Evolutionary conservation across 1,139 yeast genomes (phyloP).

Genomic region (Candida anutae): DNA sequence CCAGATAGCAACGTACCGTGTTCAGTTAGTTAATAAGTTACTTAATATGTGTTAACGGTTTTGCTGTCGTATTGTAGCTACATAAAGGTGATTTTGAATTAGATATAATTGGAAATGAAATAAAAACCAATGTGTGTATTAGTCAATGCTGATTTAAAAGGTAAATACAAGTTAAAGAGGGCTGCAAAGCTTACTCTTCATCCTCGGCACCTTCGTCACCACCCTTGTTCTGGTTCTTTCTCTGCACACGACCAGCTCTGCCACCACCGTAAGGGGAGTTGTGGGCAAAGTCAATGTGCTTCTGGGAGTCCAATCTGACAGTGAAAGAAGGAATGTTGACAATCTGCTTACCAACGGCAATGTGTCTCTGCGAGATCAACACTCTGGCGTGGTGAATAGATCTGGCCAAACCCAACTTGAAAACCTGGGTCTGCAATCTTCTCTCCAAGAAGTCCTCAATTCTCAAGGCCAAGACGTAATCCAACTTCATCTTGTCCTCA

Average conservation of each 20-base stretch:
- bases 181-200: conserved; percentile 44
- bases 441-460: conserved; percentile 99
- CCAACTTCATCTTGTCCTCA: conserved; percentile 99
- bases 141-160: too few relatives aligned
- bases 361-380: conserved; percentile 97
- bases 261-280: conserved; percentile 99
- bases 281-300: conserved; percentile 99
- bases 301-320: conserved; percentile 99
- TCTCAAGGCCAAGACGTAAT: conserved; percentile 97
- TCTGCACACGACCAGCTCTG: conserved; percentile 99
- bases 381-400: conserved; percentile 99
- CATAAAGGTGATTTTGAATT: too few relatives aligned
- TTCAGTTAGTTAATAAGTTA: too few relatives aligned
- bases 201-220: conserved; percentile 62
- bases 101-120: too few relatives aligned
- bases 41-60: too few relatives aligned
- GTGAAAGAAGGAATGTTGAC: conserved; percentile 98
- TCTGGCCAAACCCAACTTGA: conserved; percentile 99
- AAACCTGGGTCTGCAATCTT: conserved; percentile 99
- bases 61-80: too few relatives aligned
- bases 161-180: too few relatives aligned
- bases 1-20: too few relatives aligned
- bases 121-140: too few relatives aligned
- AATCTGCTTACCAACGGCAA: conserved; percentile 99
- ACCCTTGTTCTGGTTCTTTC: conserved; percentile 82